Base-by-base conservation (phyloP, 768 basidiomycete species). In the Strobilomyces echinocephalus region DNA sequence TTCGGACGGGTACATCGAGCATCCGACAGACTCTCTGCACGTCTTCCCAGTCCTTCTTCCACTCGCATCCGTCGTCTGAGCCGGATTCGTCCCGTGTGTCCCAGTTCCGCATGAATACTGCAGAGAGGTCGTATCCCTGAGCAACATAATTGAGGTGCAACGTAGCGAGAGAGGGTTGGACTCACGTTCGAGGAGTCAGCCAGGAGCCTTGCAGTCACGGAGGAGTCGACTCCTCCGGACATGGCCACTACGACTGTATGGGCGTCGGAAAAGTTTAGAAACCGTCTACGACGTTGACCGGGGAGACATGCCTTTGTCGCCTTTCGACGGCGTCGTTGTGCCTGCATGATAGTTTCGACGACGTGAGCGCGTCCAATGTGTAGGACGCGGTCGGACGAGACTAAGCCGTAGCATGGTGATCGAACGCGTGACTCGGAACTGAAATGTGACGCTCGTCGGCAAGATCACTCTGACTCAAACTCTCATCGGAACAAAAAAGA, bases 81-180 rank as follows among this genome's bases (percentile, higher is more conserved):
- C 81, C 86, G 24, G 77, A 82, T 70, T 94, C 91, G 63, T 93
- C 89, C 38, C 85, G 77, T 3, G 86, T 87, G 61, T 92, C 89
- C 95, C 95, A 98, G 55, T 98, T 97, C 20, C 91, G 81, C 95
- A 98, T 98, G 69, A 87, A 97, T 1, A 97, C 79, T 21, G 91
- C 91, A 38, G 88, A 87, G 2, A 95, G 76, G 63, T 93, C 84
- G 58, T 83, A 88, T 55, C 88, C 85, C 87, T 92, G 55, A 53
- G 52, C 30, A 16, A 39, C 41, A 39, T 40, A 14, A 35, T 20
- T 5, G 52, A 45, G 31, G 3, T 10, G 46, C 9, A 20, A 42
- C 12, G 28, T 0, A 9, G 12, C 8, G 20, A 12, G 26, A 46
- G 31, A 44, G 0, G 20, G 20, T 12, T 11, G 10, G 35, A 67